Percentiles rank a stretch among this genome's conserved stretches.
Conservation (phyloP, 2,329 filamentous ascomycete genomes). For the Tolypocladium endophyticum region DNA sequence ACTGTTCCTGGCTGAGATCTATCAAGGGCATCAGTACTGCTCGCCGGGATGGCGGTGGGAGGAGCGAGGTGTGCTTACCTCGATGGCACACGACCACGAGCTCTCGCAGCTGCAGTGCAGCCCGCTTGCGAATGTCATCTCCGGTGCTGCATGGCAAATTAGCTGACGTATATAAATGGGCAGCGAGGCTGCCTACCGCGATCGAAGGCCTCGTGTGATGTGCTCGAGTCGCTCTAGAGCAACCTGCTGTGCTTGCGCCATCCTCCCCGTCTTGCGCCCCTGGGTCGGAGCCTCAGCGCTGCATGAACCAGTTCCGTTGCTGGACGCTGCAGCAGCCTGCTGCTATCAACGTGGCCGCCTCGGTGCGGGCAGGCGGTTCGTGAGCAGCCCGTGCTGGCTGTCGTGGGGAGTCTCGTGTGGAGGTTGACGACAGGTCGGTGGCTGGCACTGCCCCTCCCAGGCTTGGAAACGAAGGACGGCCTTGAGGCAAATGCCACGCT, state of each 20-base stretch:
- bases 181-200: conserved; percentile 30
- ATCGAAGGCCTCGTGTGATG: conserved; percentile 43
- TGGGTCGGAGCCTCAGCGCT: conserved; percentile 10
- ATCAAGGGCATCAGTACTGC: conserved; percentile 7
- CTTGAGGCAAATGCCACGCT: neutral
- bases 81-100: conserved; percentile 44
- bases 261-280: conserved; percentile 17
- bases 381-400: neutral
- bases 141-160: conserved; percentile 14
- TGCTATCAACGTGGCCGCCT: conserved; percentile 1
- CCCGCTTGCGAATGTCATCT: conserved; percentile 42
- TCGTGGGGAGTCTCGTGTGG: neutral
- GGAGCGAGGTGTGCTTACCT: conserved; percentile 26
- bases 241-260: conserved; percentile 38
- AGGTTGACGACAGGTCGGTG: neutral
- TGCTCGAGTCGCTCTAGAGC: conserved; percentile 45
- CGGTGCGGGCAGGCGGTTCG: conserved; percentile 2
- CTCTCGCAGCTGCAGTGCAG: conserved; percentile 43
- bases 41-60: neutral
- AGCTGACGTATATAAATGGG: conserved; percentile 3
- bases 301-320: conserved; percentile 15
- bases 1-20: conserved; percentile 75
- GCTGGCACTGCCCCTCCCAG: neutral
- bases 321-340: conserved; percentile 2
- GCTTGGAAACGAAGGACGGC: neutral